Conservation (phyloP, 305 asterid species). For the Coffea humblotiana region DNA sequence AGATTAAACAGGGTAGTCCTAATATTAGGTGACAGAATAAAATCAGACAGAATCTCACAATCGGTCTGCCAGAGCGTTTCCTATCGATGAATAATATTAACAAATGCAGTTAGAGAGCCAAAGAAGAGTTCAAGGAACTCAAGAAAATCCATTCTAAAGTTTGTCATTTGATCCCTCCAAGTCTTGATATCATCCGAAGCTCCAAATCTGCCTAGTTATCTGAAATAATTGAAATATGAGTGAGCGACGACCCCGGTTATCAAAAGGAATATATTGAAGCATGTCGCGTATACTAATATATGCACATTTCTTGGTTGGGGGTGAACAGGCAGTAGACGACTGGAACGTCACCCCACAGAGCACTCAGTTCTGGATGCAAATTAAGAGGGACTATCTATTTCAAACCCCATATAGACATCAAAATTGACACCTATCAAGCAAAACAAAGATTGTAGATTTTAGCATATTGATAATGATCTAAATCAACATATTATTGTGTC, state of each 20-base stretch:
- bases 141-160: neutral
- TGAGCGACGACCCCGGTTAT: neutral
- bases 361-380: conserved; percentile 4
- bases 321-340: neutral
- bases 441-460: neutral
- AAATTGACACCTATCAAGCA: neutral
- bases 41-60: too few relatives aligned
- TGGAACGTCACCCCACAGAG: neutral
- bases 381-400: too few relatives aligned
- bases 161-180: conserved; percentile 8
- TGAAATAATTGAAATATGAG: conserved; percentile 16
- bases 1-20: too few relatives aligned
- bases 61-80: too few relatives aligned
- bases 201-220: conserved; percentile 20
- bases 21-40: too few relatives aligned
- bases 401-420: neutral
- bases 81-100: neutral
- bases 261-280: neutral
- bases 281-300: neutral
- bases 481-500: too few relatives aligned
- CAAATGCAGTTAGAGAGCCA: neutral
- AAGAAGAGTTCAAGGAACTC: neutral
- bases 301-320: conserved; percentile 3
- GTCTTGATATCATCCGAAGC: conserved; percentile 11
- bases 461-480: too few relatives aligned